phyloP scores from a whole-genome alignment of 768 basidiomycete genomes.

The Boletus pseudo-olivaceus region DNA sequence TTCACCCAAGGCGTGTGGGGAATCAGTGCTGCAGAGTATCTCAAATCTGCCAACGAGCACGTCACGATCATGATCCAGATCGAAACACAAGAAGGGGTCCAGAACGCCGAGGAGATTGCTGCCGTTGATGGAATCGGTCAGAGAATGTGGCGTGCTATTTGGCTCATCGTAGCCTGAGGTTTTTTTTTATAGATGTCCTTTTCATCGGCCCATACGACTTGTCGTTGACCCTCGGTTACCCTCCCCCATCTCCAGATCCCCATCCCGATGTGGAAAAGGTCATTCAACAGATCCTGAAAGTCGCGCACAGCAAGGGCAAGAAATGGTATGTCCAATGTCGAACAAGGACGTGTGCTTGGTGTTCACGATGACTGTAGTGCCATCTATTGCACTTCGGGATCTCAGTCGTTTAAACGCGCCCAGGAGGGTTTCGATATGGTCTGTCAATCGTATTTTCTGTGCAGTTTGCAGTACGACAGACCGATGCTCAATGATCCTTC shows the following conservation, averaged over 20 bases:
- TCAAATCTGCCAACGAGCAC: slow-evolving; percentile 51
- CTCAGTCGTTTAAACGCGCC: slow-evolving; percentile 42
- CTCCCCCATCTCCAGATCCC: slow-evolving; percentile 59
- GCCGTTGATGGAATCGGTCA: slow-evolving; percentile 59
- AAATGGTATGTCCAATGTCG: slow-evolving; percentile 49
- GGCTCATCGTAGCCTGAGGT: not conserved
- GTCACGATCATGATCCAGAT: slow-evolving; percentile 64
- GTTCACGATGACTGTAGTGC: slow-evolving; percentile 33
- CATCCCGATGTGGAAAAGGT: slow-evolving; percentile 60
- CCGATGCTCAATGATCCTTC: not conserved
- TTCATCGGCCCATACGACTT: slow-evolving; percentile 71
- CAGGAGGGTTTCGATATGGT: slow-evolving; percentile 54
- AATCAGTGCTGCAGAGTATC: slow-evolving; percentile 47
- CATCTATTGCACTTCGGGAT: slow-evolving; percentile 46
- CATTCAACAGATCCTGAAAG: slow-evolving; percentile 51
- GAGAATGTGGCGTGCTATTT: slow-evolving; percentile 6
- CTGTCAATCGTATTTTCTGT: slow-evolving; percentile 10
- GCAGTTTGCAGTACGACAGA: not conserved
- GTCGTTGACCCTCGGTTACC: slow-evolving; percentile 58
- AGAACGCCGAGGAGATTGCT: slow-evolving; percentile 58
- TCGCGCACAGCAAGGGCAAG: slow-evolving; percentile 52
- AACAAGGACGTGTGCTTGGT: not conserved
- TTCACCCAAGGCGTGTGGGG: slow-evolving; percentile 61
- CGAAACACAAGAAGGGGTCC: slow-evolving; percentile 56
- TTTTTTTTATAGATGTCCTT: slow-evolving; percentile 38